Percentiles rank a stretch among this genome's conserved stretches.
These are phyloP conservation scores for Claviceps sorghi DNA, from an alignment of 2,329 filamentous ascomycete genomes.

Conservation along the genomic window DNA sequence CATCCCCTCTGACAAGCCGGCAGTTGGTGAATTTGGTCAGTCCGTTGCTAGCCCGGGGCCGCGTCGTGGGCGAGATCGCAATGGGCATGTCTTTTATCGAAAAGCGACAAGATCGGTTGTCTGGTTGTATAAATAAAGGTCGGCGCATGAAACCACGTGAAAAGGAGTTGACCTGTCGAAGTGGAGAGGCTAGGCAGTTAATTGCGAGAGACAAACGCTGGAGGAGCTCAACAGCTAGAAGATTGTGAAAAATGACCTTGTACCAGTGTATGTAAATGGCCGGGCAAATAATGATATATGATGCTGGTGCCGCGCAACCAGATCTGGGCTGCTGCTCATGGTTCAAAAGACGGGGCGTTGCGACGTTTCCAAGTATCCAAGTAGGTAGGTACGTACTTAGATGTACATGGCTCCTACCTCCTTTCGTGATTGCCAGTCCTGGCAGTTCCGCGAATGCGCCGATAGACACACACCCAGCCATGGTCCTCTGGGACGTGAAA, in stretches of 20 bases:
- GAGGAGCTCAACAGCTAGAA: neutral
- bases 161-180: neutral
- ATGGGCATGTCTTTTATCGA: slow-evolving; percentile 28
- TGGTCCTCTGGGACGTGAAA: neutral
- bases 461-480: neutral
- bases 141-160: neutral
- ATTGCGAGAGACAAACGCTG: neutral
- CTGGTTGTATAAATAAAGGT: neutral
- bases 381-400: no score
- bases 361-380: neutral
- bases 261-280: neutral
- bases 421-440: neutral
- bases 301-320: neutral
- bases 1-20: slow-evolving; percentile 52
- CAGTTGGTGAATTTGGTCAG: slow-evolving; percentile 89
- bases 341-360: neutral
- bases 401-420: no score
- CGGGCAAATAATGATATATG: neutral
- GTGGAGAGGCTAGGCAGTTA: neutral
- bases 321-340: neutral
- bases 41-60: slow-evolving; percentile 25
- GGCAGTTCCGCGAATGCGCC: neutral
- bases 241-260: neutral
- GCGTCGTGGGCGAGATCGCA: slow-evolving; percentile 23
- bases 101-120: neutral